Conservation (phyloP, 257 asterid genomes). For the Henckelia pumila region DNA sequence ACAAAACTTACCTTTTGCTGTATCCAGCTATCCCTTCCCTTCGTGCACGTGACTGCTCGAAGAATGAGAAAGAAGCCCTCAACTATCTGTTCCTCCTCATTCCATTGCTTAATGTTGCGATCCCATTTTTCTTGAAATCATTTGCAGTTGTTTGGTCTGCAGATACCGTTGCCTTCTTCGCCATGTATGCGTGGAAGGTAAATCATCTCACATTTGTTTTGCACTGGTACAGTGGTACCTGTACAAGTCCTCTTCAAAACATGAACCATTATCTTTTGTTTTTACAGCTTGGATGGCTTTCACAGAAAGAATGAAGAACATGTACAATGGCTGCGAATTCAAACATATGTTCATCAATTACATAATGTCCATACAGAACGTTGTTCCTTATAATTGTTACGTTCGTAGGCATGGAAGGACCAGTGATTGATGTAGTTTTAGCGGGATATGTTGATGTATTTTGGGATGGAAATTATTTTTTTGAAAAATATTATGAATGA, state of each 20-base stretch:
- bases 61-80: conserved; percentile 94
- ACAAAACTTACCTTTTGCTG: conserved; percentile 12
- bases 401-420: no score
- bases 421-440: no score
- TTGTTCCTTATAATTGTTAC: no score
- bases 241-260: conserved; percentile 8
- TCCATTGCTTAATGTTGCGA: conserved; percentile 70
- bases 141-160: conserved; percentile 97
- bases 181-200: conserved; percentile 99
- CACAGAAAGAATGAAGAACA: conserved; percentile 34
- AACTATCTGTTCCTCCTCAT: conserved; percentile 78
- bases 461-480: no score
- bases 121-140: conserved; percentile 89
- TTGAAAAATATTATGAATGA: no score
- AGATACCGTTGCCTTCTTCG: conserved; percentile 70
- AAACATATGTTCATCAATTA: no score
- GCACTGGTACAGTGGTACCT: not conserved
- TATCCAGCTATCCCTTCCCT: conserved; percentile 90
- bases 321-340: not conserved
- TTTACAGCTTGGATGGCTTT: conserved; percentile 47
- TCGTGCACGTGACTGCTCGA: conserved; percentile 95
- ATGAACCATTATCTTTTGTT: not conserved
- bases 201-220: not conserved
- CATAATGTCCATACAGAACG: no score
- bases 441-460: no score